phyloP scores from a whole-genome alignment of 2,329 filamentous ascomycete genomes.

The Ascochyta fabae region DNA sequence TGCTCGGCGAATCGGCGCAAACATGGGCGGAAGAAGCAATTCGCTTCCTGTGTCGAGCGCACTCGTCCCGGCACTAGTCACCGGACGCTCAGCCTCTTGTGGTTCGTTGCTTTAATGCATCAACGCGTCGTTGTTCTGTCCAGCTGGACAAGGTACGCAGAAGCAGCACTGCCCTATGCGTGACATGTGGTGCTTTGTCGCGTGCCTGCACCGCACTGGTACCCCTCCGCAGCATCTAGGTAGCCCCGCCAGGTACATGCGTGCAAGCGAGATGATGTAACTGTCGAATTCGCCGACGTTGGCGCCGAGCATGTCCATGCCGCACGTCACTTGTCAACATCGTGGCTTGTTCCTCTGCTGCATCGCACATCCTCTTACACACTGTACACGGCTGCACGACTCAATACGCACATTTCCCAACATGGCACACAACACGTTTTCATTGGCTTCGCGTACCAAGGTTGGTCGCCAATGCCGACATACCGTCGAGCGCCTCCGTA shows the following conservation, averaged over 20 bases:
- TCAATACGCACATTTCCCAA: slow-evolving; percentile 14
- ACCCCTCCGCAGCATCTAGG: not conserved
- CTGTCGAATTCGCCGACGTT: slow-evolving; percentile 17
- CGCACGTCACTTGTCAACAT: slow-evolving; percentile 20
- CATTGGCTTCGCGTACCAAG: slow-evolving; percentile 54
- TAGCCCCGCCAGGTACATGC: not conserved
- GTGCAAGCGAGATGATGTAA: slow-evolving; percentile 33
- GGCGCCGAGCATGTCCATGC: slow-evolving; percentile 37
- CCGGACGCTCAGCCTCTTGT: slow-evolving; percentile 17
- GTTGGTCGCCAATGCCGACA: slow-evolving; percentile 27
- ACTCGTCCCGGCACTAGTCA: slow-evolving; percentile 7
- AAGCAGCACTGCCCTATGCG: slow-evolving; percentile 20
- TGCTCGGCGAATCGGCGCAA: slow-evolving; percentile 13
- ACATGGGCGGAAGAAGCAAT: slow-evolving; percentile 16
- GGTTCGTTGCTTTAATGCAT: slow-evolving; percentile 26
- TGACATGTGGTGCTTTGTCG: slow-evolving; percentile 8
- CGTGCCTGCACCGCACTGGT: slow-evolving; percentile 14
- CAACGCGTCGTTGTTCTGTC: slow-evolving; percentile 19
- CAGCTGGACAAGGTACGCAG: slow-evolving; percentile 21
- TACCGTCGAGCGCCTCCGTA: not conserved
- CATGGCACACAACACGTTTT: slow-evolving; percentile 47
- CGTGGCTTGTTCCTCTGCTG: slow-evolving; percentile 22
- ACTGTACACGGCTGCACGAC: slow-evolving; percentile 11
- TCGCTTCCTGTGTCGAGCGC: slow-evolving; percentile 6
- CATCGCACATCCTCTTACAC: slow-evolving; percentile 31